Evolutionary conservation across 2,329 filamentous ascomycete species (phyloP).

Genomic region (Fusarium heterosporum): DNA sequence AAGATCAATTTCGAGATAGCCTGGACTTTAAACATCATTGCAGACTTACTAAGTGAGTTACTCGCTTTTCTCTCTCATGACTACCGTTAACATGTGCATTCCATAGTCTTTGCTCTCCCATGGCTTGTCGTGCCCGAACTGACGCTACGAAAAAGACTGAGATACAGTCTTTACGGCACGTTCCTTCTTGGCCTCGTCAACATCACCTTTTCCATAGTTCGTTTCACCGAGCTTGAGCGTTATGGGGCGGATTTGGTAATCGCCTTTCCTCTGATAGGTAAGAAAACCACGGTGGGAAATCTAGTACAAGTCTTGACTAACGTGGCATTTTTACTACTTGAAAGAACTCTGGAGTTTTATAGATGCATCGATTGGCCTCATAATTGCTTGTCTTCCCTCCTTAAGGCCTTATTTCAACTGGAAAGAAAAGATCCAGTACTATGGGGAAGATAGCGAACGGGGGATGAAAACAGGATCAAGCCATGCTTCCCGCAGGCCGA

Average conservation of each 20-base stretch:
- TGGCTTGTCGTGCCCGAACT: constrained; percentile 28
- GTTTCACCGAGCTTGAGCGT: constrained; percentile 3
- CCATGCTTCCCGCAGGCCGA: not conserved
- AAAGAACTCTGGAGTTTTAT: constrained; percentile 24
- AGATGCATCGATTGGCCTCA: constrained; percentile 9
- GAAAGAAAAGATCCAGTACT: constrained; percentile 6
- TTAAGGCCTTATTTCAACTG: constrained; percentile 17
- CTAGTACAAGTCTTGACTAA: not conserved
- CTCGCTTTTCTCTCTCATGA: accelerated
- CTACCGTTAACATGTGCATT: not conserved
- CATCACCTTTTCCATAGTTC: constrained; percentile 11
- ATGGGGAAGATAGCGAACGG: not conserved
- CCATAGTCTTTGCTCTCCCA: constrained; percentile 22
- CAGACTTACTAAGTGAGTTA: constrained; percentile 18
- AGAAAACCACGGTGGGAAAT: accelerated
- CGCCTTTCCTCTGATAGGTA: constrained; percentile 10
- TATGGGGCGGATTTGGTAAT: constrained; percentile 4
- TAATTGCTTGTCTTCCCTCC: constrained; percentile 25
- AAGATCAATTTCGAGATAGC: constrained; percentile 5
- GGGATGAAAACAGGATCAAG: not conserved
- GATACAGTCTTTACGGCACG: constrained; percentile 20
- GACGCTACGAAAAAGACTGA: not conserved
- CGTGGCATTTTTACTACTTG: accelerated
- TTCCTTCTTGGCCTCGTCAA: constrained; percentile 28
- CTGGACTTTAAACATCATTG: constrained; percentile 16